Conservation (phyloP, 2,329 filamentous ascomycete species). For the Fusarium mundagurra region DNA sequence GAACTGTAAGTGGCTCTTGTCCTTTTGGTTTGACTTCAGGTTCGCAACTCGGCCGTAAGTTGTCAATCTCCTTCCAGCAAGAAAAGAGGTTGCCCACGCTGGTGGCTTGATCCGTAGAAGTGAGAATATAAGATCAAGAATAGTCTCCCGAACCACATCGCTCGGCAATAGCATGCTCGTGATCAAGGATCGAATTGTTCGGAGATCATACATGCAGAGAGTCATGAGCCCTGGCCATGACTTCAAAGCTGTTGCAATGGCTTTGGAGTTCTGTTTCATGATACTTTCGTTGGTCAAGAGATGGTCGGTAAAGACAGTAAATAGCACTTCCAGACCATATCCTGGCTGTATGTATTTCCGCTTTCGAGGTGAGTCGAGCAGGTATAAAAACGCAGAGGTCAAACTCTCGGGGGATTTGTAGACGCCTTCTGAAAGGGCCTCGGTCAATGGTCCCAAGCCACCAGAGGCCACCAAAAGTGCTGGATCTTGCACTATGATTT, state of each 20-base stretch:
- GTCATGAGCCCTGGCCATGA: slow-evolving; percentile 94
- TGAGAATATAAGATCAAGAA: slow-evolving; percentile 86
- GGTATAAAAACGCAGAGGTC: slow-evolving; percentile 85
- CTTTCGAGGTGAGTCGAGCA: slow-evolving; percentile 84
- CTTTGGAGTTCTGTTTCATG: slow-evolving; percentile 87
- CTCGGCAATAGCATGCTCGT: slow-evolving; percentile 70
- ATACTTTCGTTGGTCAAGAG: slow-evolving; percentile 66
- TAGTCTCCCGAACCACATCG: slow-evolving; percentile 72
- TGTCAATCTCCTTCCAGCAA: slow-evolving; percentile 90
- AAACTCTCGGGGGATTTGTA: slow-evolving; percentile 94
- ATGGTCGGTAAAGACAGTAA: slow-evolving; percentile 93
- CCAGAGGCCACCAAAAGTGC: slow-evolving; percentile 82
- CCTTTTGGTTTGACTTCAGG: slow-evolving; percentile 69
- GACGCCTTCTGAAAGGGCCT: slow-evolving; percentile 87
- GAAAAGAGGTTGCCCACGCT: slow-evolving; percentile 93
- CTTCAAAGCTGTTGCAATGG: slow-evolving; percentile 90
- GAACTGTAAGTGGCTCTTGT: slow-evolving; percentile 60
- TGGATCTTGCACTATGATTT: slow-evolving; percentile 89
- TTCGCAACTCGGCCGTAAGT: slow-evolving; percentile 96
- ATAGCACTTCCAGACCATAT: slow-evolving; percentile 87
- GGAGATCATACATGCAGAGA: slow-evolving; percentile 87
- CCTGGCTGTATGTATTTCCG: slow-evolving; percentile 87
- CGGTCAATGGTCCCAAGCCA: slow-evolving; percentile 87
- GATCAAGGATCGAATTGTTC: slow-evolving; percentile 82
- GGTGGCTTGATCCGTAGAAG: slow-evolving; percentile 87